Evolutionary conservation across 176 grass and related monocot genomes (phyloP), one percentile per base, ranked within the genome.

Genomic region (Lolium multiflorum): DNA sequence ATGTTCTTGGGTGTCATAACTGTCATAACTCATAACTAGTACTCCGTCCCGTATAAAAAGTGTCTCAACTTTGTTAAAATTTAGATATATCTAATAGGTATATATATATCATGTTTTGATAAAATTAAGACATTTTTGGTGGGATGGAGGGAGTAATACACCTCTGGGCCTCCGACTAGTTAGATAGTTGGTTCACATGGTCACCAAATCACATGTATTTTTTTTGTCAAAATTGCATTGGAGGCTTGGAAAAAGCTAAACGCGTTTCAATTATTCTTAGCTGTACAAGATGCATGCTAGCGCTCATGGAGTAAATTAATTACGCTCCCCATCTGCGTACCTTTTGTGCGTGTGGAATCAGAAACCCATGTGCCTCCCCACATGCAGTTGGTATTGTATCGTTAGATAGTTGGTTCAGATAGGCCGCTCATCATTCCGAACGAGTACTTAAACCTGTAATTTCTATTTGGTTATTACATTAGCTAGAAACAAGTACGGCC

Each of bases 321-420:
- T 56, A 8, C 54, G 18, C 16, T 17, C 16, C 51, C 51, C 51
- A 56, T 56, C 16, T 66, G 63, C 6, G 63, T 66, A 47, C 70
- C 70, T 73, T 73, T 73, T 48, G 43, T 47, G 43, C 11, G 43
- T 11, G 70, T 73, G 44, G 21, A 15, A 74, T 74, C 44, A 22
- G 13, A 50, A 50, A 74, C 25, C 46, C 71, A 74, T 74, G 71
- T 74, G 46, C 15, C 71, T 49, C 71, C 14, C 46, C 71, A 74
- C 71, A 26, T 74, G 71, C 71, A 56, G 13, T 8, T 52, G 71
- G 74, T 31, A 35, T 18, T 76, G 22, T 52, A 17, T 28, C 24
- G 0, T 47, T 73, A 24, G 24, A 48, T 20, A 46, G 41, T 35
- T 35, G 11, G 71, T 49, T 48, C 49, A 24, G 71, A 49, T 10